Conservation (phyloP, 2,329 filamentous ascomycete genomes). For the Phialocephala subalpina region DNA sequence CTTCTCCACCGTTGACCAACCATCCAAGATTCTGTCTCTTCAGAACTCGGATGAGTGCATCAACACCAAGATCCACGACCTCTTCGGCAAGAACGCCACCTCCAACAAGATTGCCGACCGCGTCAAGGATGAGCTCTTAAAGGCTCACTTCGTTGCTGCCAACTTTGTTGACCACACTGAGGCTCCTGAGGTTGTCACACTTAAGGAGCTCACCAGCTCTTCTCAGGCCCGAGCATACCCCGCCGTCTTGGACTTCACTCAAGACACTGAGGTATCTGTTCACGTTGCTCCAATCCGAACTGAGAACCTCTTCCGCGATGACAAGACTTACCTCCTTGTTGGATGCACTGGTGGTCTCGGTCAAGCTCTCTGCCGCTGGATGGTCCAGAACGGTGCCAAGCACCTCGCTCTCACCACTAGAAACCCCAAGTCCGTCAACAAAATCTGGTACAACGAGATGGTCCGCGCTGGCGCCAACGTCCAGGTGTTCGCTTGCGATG, state of each 20-base stretch:
- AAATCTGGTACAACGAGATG: slow-evolving; percentile 23
- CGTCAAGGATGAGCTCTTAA: slow-evolving; percentile 23
- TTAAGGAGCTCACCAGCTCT: slow-evolving; percentile 16
- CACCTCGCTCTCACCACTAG: slow-evolving; percentile 11
- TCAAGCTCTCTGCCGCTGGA: slow-evolving; percentile 13
- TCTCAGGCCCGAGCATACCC: slow-evolving; percentile 9
- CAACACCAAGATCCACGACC: slow-evolving; percentile 23
- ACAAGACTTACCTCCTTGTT: slow-evolving; percentile 17
- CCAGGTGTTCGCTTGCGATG: slow-evolving; percentile 23
- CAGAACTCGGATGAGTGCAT: slow-evolving; percentile 20
- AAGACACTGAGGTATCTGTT: slow-evolving; percentile 19
- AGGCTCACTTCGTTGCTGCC: slow-evolving; percentile 25
- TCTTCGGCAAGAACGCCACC: slow-evolving; percentile 22
- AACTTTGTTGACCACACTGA: slow-evolving; percentile 24
- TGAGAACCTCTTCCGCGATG: slow-evolving; percentile 19
- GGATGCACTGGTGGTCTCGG: slow-evolving; percentile 14
- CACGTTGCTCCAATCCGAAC: slow-evolving; percentile 23
- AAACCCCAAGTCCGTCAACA: slow-evolving; percentile 13
- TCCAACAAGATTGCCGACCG: slow-evolving; percentile 19
- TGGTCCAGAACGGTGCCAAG: slow-evolving; percentile 12
- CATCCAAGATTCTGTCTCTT: slow-evolving; percentile 22
- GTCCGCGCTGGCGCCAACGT: slow-evolving; percentile 17
- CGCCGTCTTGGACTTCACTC: slow-evolving; percentile 23
- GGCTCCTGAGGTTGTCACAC: slow-evolving; percentile 14
- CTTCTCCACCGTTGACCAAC: slow-evolving; percentile 18